These are phyloP conservation scores for Streptanthus diversifolius DNA, from an alignment of 345 rosid genomes.

Conservation along the genomic window DNA sequence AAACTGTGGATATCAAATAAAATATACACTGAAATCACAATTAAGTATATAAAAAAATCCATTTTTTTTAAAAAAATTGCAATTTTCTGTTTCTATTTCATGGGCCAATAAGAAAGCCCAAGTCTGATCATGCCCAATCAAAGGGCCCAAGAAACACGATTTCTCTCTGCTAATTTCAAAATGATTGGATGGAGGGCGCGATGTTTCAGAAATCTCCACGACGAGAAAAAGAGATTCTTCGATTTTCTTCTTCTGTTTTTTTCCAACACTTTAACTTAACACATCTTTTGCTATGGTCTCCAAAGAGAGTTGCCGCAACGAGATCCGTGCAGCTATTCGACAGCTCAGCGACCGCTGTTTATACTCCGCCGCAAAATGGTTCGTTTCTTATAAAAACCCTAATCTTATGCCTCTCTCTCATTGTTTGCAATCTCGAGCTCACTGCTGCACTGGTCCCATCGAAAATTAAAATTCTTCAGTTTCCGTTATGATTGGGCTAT, in stretches of 20 bases:
- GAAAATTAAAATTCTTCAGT: not conserved
- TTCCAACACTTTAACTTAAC: not conserved
- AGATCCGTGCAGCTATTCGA: conserved; percentile 71
- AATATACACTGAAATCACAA: not conserved
- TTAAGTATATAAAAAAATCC: not conserved
- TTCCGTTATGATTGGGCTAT: not conserved
- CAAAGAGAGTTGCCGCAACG: conserved; percentile 74
- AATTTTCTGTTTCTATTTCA: not conserved
- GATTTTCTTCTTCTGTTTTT: not conserved
- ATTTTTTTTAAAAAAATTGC: not conserved
- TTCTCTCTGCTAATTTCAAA: conserved; percentile 24
- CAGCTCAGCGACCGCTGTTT: conserved; percentile 88
- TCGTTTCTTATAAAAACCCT: conserved; percentile 45
- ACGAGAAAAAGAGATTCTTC: conserved; percentile 15
- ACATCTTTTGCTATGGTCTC: conserved; percentile 50
- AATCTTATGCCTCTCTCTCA: not conserved
- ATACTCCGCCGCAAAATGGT: conserved; percentile 92
- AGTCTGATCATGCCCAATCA: not conserved
- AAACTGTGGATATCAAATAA: not conserved
- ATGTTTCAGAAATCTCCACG: conserved; percentile 18
- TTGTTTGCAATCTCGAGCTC: conserved; percentile 4
- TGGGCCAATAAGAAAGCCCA: not conserved
- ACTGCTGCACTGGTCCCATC: not conserved
- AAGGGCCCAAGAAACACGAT: not conserved
- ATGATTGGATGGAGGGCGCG: conserved; percentile 17